These are phyloP conservation scores for Penicillium sp. DNA, from an alignment of 2,329 filamentous ascomycete species.

Conservation along the genomic window DNA sequence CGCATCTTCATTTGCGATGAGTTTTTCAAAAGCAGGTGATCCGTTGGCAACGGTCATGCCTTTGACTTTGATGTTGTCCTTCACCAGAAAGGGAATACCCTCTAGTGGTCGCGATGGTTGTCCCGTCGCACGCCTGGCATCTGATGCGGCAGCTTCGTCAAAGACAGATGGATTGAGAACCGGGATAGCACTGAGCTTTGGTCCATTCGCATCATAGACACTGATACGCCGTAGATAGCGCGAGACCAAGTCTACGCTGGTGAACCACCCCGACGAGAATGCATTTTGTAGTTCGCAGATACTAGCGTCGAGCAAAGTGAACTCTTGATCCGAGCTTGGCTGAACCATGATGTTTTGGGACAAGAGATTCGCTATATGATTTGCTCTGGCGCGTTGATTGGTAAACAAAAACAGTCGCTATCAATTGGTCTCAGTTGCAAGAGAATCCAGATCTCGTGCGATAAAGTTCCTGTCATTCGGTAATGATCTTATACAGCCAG, in stretches of 20 bases:
- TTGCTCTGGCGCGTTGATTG: background rate
- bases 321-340: background rate
- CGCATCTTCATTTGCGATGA: constrained; percentile 58
- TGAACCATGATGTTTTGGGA: constrained; percentile 16
- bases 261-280: constrained; percentile 45
- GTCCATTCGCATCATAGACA: constrained; percentile 49
- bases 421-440: background rate
- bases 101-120: constrained; percentile 50
- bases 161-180: constrained; percentile 53
- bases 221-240: constrained; percentile 54
- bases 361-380: background rate
- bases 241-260: constrained; percentile 52
- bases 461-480: background rate
- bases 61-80: constrained; percentile 60
- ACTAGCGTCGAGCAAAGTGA: constrained; percentile 52
- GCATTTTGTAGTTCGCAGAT: constrained; percentile 52
- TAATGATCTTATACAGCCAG: constrained; percentile 1
- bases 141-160: constrained; percentile 53
- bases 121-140: constrained; percentile 48
- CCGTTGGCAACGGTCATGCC: constrained; percentile 59
- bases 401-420: background rate
- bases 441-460: background rate
- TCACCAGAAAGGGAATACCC: constrained; percentile 62
- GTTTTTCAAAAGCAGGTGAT: constrained; percentile 57
- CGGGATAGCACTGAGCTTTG: constrained; percentile 53